Base-by-base conservation (phyloP, 2,329 filamentous ascomycete species). In the Talaromyces pinophilus region DNA sequence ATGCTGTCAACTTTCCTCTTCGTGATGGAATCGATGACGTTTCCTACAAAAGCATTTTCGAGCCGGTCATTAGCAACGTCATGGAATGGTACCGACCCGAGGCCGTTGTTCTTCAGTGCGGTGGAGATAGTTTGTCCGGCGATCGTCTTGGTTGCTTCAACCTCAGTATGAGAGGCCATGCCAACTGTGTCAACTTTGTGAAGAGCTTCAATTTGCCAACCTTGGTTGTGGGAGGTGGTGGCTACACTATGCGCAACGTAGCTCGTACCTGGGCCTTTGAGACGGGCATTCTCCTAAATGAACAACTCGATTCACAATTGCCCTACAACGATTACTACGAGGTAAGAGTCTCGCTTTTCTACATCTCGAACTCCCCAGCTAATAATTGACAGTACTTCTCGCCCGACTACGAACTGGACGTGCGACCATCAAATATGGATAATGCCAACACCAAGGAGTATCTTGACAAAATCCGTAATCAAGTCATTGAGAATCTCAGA, bases 281-380 rank as follows among this genome's bases (percentile, higher is more conserved):
- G 87, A 90, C 80, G 71, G 94, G 94, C 70, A 86, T 93, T 67
- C 85, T 98, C 8, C 92, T 97, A 22, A 92, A 92, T 33, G 88
- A 93, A 67, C 86, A 92, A 35, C 92, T 98, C 85, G 85, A 88
- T 11, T 85, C 90, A 5, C 89, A 91, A n/a, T 84, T 98, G 48
- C 94, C 94, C 0, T 98, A 93, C 79, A 98, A 97, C 70, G 94
- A 98, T 82, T 98, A 98, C 79, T 98, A 98, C 74, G 88, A 90
- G 76, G 84, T 85, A 75, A 72, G 78, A 69, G 28, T 52, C 38
- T 40, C 30, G 2, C 2, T 19, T 13, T 3, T 15, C 19, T n/a
- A 15, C n/a, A 22, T 5, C 2, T 38, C 2, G 7, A 17, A 6
- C 35, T 19, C 11, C 35, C 35, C 28, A 28, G 22, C 57, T 59